A percentile compares a stretch with the other conserved stretches of the same genome.
Conservation (phyloP, 164 flowering plant genomes). For the Chloranthus sessilifolius region DNA sequence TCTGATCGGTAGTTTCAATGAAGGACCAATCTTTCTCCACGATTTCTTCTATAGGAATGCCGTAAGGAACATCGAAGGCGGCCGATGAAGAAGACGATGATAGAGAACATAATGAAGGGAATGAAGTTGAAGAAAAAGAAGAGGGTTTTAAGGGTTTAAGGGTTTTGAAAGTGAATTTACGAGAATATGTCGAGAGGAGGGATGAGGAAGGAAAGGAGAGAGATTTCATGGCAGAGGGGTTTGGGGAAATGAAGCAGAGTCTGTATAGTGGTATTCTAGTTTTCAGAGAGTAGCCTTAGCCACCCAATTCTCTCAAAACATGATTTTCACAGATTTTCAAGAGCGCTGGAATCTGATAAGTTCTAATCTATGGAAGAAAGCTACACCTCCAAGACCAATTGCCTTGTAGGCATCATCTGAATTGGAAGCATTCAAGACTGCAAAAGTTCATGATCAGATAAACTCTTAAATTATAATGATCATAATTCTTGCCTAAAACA, state of each 20-base stretch:
- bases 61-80: conserved; percentile 12
- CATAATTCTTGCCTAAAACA: too few relatives aligned
- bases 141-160: neutral
- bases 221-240: neutral
- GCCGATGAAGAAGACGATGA: neutral
- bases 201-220: neutral
- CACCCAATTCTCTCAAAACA: too few relatives aligned
- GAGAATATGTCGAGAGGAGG: neutral
- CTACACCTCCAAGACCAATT: too few relatives aligned
- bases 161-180: neutral
- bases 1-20: conserved; percentile 45
- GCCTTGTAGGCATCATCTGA: too few relatives aligned
- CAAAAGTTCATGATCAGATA: too few relatives aligned
- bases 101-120: neutral
- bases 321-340: too few relatives aligned
- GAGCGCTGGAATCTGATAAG: too few relatives aligned
- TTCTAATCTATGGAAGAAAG: too few relatives aligned
- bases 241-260: neutral
- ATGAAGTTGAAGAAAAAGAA: neutral
- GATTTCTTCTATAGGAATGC: conserved; percentile 50
- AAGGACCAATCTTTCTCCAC: conserved; percentile 89
- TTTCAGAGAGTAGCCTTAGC: too few relatives aligned
- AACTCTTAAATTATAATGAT: too few relatives aligned
- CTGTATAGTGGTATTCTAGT: too few relatives aligned
- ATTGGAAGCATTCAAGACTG: too few relatives aligned